Percentiles rank a stretch among this genome's conserved stretches.
phyloP scores from a whole-genome alignment of 1,284 basidiomycete species.

The Volvariella surrecta region DNA sequence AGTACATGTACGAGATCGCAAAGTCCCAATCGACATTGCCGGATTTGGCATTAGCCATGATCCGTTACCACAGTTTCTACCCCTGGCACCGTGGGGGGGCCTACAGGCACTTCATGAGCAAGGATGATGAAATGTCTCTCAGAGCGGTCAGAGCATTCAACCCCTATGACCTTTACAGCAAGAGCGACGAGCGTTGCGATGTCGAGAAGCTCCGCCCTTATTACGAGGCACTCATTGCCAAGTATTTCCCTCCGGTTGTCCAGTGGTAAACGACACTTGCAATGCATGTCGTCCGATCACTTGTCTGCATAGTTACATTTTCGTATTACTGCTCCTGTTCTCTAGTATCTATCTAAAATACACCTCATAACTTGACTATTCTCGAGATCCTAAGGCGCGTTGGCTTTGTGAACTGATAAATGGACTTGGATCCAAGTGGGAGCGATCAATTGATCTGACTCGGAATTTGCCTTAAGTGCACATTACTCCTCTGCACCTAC shows the following conservation, averaged over 20 bases:
- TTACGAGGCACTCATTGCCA: slow-evolving; percentile 73
- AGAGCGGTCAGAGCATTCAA: slow-evolving; percentile 74
- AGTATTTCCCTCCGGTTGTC: slow-evolving; percentile 75
- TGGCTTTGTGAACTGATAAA: too few species aligned
- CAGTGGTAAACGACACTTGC: slow-evolving; percentile 48
- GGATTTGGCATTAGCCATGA: slow-evolving; percentile 81
- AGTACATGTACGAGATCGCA: slow-evolving; percentile 74
- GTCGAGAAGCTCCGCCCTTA: slow-evolving; percentile 68
- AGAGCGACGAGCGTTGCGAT: slow-evolving; percentile 67
- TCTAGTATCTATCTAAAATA: too few species aligned
- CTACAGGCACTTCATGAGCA: slow-evolving; percentile 71
- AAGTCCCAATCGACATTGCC: slow-evolving; percentile 78
- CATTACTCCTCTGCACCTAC: too few species aligned
- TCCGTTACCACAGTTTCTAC: slow-evolving; percentile 92
- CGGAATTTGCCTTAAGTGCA: too few species aligned
- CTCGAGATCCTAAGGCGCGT: too few species aligned
- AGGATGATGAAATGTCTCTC: slow-evolving; percentile 53
- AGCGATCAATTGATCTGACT: too few species aligned
- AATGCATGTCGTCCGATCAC: too few species aligned
- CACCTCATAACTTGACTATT: too few species aligned
- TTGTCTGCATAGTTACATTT: too few species aligned
- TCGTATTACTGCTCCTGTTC: not conserved
- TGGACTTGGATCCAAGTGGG: too few species aligned
- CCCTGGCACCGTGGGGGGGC: slow-evolving; percentile 89
- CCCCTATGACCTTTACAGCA: slow-evolving; percentile 89